Percentiles rank a stretch among this genome's conserved stretches.
These are phyloP conservation scores for Auriscalpium orientale DNA, from an alignment of 768 basidiomycete genomes.

Conservation along the genomic window DNA sequence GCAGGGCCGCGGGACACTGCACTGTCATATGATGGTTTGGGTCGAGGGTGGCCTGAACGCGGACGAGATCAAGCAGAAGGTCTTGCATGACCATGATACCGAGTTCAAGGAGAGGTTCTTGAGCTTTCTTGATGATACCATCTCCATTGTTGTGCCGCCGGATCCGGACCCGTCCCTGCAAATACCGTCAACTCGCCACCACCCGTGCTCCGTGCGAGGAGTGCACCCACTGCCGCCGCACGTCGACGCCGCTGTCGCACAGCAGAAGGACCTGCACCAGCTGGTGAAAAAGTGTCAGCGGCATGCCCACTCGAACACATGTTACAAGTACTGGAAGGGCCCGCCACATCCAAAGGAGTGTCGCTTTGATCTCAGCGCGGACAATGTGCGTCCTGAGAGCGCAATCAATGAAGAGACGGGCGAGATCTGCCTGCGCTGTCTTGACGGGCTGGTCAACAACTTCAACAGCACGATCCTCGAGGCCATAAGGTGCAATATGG, in stretches of 20 bases:
- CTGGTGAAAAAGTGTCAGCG: constrained; percentile 23
- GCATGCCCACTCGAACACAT: constrained; percentile 28
- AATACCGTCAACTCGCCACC: neutral
- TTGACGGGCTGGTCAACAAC: constrained; percentile 37
- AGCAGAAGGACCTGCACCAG: neutral
- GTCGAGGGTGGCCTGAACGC: constrained; percentile 16
- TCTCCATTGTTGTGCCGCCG: constrained; percentile 20
- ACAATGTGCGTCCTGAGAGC: neutral
- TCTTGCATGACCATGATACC: neutral
- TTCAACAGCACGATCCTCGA: constrained; percentile 24
- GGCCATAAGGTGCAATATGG: constrained; percentile 35
- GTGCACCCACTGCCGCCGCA: neutral
- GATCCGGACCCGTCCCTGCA: constrained; percentile 1
- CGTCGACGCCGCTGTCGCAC: neutral
- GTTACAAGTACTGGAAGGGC: constrained; percentile 31
- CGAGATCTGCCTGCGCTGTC: constrained; percentile 22
- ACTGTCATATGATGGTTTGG: constrained; percentile 37
- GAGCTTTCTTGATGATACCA: constrained; percentile 21
- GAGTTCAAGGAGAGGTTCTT: constrained; percentile 18
- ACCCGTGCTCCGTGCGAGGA: neutral
- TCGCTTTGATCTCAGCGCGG: constrained; percentile 23
- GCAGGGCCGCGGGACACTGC: constrained; percentile 31
- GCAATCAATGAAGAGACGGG: constrained; percentile 25
- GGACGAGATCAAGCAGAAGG: neutral
- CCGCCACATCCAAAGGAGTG: constrained; percentile 16